phyloP scores from a whole-genome alignment of 192 early-diverging fungal genomes.

The Chytriomyces confervae region DNA sequence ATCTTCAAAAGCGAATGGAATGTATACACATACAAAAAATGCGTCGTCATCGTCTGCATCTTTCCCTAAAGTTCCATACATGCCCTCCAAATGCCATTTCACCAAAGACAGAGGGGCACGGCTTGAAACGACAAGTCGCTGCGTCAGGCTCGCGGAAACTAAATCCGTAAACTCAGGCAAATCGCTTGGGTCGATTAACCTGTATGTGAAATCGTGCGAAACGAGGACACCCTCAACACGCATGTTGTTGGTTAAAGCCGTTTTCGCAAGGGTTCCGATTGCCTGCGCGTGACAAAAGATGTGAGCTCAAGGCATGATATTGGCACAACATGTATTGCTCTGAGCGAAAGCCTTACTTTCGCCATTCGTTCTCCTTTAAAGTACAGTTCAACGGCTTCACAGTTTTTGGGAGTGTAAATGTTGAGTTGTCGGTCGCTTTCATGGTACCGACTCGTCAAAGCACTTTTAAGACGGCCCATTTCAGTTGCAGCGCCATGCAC shows the following conservation, averaged over 20 bases:
- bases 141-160: slow-evolving; percentile 73
- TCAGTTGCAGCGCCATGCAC: slow-evolving; percentile 96
- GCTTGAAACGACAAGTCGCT: slow-evolving; percentile 78
- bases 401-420: slow-evolving; percentile 89
- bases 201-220: slow-evolving; percentile 87
- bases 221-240: slow-evolving; percentile 80
- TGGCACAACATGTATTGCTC: no score
- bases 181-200: slow-evolving; percentile 81
- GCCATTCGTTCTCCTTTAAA: slow-evolving; percentile 96
- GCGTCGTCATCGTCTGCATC: slow-evolving; percentile 45
- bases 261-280: slow-evolving; percentile 83
- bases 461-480: slow-evolving; percentile 88
- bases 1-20: background rate
- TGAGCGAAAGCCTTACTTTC: slow-evolving; percentile 56
- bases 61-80: slow-evolving; percentile 80
- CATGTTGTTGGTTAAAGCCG: slow-evolving; percentile 72
- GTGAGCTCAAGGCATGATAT: background rate
- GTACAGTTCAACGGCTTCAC: slow-evolving; percentile 84
- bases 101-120: slow-evolving; percentile 79
- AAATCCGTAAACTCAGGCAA: slow-evolving; percentile 84
- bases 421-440: slow-evolving; percentile 70
- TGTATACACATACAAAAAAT: slow-evolving; percentile 25
- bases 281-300: slow-evolving; percentile 48
- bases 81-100: slow-evolving; percentile 88
- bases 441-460: slow-evolving; percentile 79